Evolutionary conservation across 352 stramenopile species (phyloP), one percentile per base, ranked within the genome.

Genomic region (Phytopythium ostracodes): DNA sequence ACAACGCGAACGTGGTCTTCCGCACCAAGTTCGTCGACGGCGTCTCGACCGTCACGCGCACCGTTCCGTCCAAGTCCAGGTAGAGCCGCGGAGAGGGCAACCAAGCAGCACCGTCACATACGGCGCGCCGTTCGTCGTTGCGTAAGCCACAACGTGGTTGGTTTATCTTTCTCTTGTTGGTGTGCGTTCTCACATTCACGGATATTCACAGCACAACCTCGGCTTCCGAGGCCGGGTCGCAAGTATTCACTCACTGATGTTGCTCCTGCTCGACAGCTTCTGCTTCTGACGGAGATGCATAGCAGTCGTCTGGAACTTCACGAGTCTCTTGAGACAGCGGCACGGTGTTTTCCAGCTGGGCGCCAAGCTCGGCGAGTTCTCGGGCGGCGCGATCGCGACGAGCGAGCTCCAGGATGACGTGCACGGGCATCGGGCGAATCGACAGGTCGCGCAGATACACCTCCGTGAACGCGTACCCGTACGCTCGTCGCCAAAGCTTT

Each of bases 1-100:
- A 99, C 82, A 99, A 99, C 73, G 98, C 98, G 14, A 99, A 99
- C 77, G 97, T 99, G 8, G 98, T 99, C 55, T 99, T 99, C 83
- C 86, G 97, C 53, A 99, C 98, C 33, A 99, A 99, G 77, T 99
- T 99, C 67, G 96, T 99, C n/a, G 98, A 99, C 72, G 98, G 98
- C 35, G 91, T 99, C 40, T 99, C 96, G n/a, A 98, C 98, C 22
- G 97, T 99, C 4, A 91, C 91, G n/a, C 76, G 98, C 52, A 99
- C 96, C 3, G 78, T 94, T 44, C 87, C 87, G 7, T 68, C 67
- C 20, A 92, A 90, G 66, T 77, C 70, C 12, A 82, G 68, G 62
- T 73, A 70, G 76, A 53, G 22, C 12, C 11, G 22, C 22, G 6
- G 10, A 31, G 44, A 8, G 14, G 12, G 2, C 14, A 25, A 27